phyloP scores from a whole-genome alignment of 345 rosid species.

The Laguncularia racemosa region DNA sequence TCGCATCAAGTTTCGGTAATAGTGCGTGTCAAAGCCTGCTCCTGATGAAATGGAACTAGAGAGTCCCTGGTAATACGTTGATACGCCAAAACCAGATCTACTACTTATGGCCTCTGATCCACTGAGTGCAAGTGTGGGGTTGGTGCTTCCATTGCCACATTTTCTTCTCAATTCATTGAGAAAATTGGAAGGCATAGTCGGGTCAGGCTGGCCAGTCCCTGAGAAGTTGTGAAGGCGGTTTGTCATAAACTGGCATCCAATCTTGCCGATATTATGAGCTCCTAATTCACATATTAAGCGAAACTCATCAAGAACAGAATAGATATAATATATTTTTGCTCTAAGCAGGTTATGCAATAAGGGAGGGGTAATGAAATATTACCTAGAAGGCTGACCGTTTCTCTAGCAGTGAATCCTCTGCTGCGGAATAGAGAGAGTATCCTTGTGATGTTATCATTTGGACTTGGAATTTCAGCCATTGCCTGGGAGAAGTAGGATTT shows the following conservation, averaged over 20 bases:
- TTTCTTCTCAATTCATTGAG: slow-evolving; percentile 18
- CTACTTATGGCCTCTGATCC: too few species aligned
- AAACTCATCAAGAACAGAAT: background rate
- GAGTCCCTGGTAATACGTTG: slow-evolving; percentile 10
- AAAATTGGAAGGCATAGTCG: slow-evolving; percentile 27
- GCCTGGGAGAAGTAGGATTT: slow-evolving; percentile 30
- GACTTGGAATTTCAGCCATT: slow-evolving; percentile 29
- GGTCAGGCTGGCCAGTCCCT: slow-evolving; percentile 36
- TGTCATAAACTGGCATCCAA: slow-evolving; percentile 32
- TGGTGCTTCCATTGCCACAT: slow-evolving; percentile 19
- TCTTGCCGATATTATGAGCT: slow-evolving; percentile 37
- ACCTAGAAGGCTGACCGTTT: slow-evolving; percentile 47
- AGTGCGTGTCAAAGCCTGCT: slow-evolving; percentile 29
- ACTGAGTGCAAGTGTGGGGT: too few species aligned
- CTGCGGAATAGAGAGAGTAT: slow-evolving; percentile 24
- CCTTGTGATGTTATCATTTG: slow-evolving; percentile 20
- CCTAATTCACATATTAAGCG: slow-evolving; percentile 20
- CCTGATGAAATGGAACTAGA: slow-evolving; percentile 25
- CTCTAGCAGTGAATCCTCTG: slow-evolving; percentile 37
- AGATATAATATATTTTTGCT: too few species aligned
- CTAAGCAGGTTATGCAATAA: background rate
- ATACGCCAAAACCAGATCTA: too few species aligned
- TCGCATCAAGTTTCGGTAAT: slow-evolving; percentile 26
- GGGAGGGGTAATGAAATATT: background rate
- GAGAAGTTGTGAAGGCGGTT: slow-evolving; percentile 28